phyloP scores from a whole-genome alignment of 768 basidiomycete genomes.

The Lentinula boryana region DNA sequence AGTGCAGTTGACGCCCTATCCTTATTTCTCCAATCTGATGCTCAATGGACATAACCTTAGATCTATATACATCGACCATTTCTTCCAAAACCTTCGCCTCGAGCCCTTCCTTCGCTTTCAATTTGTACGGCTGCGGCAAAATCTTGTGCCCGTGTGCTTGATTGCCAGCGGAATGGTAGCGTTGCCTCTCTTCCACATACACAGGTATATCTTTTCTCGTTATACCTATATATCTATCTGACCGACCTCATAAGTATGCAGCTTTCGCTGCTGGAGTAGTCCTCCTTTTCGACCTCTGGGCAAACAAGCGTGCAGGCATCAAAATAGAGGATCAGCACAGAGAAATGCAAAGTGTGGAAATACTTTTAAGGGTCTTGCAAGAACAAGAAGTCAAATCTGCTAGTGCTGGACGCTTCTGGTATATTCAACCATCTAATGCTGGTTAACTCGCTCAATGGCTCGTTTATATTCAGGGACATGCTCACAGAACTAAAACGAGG shows the following conservation, averaged over 20 bases:
- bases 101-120: slow-evolving; percentile 7
- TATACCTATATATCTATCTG: neutral
- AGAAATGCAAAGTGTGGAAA: slow-evolving; percentile 48
- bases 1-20: neutral
- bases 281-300: slow-evolving; percentile 53
- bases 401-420: slow-evolving; percentile 4
- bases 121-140: slow-evolving; percentile 11
- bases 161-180: neutral
- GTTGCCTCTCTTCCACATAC: slow-evolving; percentile 22
- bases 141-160: neutral
- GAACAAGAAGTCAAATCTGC: neutral
- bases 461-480: neutral
- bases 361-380: slow-evolving; percentile 28
- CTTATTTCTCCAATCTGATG: neutral
- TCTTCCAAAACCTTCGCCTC: slow-evolving; percentile 1
- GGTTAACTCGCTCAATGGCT: neutral
- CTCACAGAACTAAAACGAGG: neutral
- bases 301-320: slow-evolving; percentile 35
- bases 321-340: slow-evolving; percentile 27
- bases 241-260: slow-evolving; percentile 13
- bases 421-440: too few relatives aligned
- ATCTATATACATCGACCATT: slow-evolving; percentile 8
- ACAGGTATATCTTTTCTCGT: slow-evolving; percentile 25
- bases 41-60: neutral
- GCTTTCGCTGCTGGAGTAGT: slow-evolving; percentile 46